phyloP scores from a whole-genome alignment of 805 yeast genomes.

The Allodekkera sacchari region DNA sequence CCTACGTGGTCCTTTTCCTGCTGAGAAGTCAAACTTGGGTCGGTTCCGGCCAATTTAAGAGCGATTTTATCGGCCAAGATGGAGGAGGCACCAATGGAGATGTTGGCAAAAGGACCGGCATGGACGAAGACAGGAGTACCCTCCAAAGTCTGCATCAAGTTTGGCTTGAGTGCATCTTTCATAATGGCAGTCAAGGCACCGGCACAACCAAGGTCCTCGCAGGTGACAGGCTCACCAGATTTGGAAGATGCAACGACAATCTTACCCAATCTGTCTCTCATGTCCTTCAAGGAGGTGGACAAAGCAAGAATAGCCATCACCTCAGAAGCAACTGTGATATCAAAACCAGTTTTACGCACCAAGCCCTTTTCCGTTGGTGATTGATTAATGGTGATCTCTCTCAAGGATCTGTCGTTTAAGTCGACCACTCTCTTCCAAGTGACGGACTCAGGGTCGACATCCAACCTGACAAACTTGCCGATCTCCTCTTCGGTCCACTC shows the following conservation, averaged over 20 bases:
- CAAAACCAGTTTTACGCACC: conserved; percentile 84
- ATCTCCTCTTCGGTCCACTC: conserved; percentile 73
- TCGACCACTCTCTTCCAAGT: conserved; percentile 93
- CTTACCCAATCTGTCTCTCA: conserved; percentile 80
- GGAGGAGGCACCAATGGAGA: conserved; percentile 93
- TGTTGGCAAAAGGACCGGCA: conserved; percentile 97
- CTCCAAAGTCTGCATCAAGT: conserved; percentile 92
- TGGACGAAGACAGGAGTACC: conserved; percentile 97
- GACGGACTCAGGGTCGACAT: conserved; percentile 83
- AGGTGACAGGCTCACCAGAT: conserved; percentile 76
- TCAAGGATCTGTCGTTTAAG: conserved; percentile 83
- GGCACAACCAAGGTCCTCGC: conserved; percentile 91
- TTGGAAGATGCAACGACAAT: conserved; percentile 81
- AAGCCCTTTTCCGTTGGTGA: conserved; percentile 91
- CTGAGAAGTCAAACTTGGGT: conserved; percentile 29
- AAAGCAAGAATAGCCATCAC: conserved; percentile 93
- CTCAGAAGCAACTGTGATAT: conserved; percentile 93
- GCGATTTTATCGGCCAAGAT: conserved; percentile 92
- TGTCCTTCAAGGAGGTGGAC: conserved; percentile 66
- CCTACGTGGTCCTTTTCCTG: conserved; percentile 44
- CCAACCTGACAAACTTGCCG: conserved; percentile 66
- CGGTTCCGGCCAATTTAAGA: conserved; percentile 75
- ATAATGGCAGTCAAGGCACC: conserved; percentile 92
- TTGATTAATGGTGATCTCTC: conserved; percentile 84
- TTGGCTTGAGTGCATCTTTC: conserved; percentile 95